Conservation (phyloP, 2,329 filamentous ascomycete species). For the Aspergillus udagawae region DNA sequence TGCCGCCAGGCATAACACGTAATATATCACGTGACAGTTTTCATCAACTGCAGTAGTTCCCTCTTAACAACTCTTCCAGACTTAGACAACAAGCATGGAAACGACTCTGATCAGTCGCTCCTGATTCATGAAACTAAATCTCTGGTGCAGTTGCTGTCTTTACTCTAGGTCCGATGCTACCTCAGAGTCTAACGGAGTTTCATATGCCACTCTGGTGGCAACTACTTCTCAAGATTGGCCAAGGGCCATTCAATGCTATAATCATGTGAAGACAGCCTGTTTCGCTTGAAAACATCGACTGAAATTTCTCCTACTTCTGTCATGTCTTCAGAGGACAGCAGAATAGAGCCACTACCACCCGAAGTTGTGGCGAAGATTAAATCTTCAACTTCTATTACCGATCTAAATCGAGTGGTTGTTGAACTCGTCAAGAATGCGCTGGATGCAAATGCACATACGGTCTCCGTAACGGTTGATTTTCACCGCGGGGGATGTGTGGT, state of each 20-base stretch:
- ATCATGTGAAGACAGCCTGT: not conserved
- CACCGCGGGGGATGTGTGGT: constrained; percentile 69
- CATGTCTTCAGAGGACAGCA: constrained; percentile 24
- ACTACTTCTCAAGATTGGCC: not conserved
- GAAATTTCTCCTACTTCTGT: not conserved
- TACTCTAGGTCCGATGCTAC: not conserved
- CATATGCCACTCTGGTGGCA: not conserved
- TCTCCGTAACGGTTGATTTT: constrained; percentile 72
- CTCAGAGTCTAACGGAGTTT: not conserved
- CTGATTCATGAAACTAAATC: not conserved
- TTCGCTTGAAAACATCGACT: not conserved
- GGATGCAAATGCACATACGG: constrained; percentile 67
- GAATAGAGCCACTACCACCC: constrained; percentile 66
- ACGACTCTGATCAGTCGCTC: not conserved
- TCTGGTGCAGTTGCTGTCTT: not conserved
- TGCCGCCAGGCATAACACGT: not conserved
- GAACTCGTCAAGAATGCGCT: constrained; percentile 79
- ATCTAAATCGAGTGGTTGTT: constrained; percentile 65
- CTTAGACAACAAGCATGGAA: not conserved
- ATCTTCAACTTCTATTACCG: constrained; percentile 76
- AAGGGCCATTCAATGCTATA: not conserved
- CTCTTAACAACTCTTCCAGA: not conserved
- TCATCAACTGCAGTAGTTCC: not conserved
- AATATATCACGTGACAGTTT: not conserved
- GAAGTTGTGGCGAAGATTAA: constrained; percentile 74